phyloP scores from a whole-genome alignment of 352 stramenopile species.

The Globisporangium nagaii region DNA sequence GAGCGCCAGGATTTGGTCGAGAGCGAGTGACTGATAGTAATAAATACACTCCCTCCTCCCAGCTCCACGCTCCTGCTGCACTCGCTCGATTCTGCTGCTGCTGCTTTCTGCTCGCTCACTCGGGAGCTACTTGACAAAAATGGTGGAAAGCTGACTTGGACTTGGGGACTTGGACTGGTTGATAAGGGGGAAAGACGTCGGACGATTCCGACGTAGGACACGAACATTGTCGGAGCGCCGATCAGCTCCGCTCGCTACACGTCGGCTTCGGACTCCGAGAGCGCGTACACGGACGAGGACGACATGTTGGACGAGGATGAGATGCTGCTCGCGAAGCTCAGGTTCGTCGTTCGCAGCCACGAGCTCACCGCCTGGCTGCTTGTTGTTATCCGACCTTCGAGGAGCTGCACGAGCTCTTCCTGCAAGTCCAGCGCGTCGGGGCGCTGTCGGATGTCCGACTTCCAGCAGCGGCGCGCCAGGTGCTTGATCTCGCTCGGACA shows the following conservation, averaged over 20 bases:
- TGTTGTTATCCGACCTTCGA: conserved; percentile 58
- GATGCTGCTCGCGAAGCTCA: conserved; percentile 31
- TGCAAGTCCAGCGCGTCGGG: conserved; percentile 67
- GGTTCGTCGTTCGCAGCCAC: conserved; percentile 50
- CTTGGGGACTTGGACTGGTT: not conserved
- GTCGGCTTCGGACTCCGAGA: conserved; percentile 26
- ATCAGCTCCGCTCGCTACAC: conserved; percentile 22
- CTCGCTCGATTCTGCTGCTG: not conserved
- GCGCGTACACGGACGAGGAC: conserved; percentile 29
- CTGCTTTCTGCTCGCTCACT: not conserved
- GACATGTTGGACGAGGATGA: conserved; percentile 40
- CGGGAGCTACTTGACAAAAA: not conserved
- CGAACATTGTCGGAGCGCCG: too few relatives aligned
- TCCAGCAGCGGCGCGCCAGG: conserved; percentile 41
- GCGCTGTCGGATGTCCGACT: conserved; percentile 32
- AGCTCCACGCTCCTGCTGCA: not conserved
- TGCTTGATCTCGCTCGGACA: conserved; percentile 53
- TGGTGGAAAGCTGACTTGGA: not conserved
- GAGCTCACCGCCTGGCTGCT: conserved; percentile 34
- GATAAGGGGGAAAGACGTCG: not conserved
- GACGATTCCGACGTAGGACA: not conserved
- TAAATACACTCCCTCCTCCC: not conserved
- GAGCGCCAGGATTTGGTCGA: too few relatives aligned
- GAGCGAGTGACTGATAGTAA: not conserved
- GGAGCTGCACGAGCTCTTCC: conserved; percentile 61